Conservation (phyloP, 176 grass and related monocot species). For the Juncus inflexus region DNA sequence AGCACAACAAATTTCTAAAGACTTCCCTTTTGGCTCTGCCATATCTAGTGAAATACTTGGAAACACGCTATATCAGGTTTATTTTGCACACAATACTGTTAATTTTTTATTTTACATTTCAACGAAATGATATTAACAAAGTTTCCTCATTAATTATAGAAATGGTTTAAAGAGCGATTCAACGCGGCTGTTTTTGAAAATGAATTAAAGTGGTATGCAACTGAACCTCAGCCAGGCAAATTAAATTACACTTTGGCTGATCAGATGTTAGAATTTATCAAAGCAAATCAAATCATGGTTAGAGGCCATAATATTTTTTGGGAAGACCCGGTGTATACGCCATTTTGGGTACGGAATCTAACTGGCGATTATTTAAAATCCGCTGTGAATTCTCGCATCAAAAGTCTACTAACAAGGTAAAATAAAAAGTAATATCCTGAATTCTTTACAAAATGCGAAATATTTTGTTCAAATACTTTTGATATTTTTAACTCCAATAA, state of each 20-base stretch:
- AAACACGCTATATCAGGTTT: slow-evolving; percentile 62
- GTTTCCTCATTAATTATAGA: slow-evolving; percentile 26
- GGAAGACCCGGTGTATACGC: slow-evolving; percentile 74
- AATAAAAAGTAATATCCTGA: neutral
- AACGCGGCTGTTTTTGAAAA: slow-evolving; percentile 94
- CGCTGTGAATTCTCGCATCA: slow-evolving; percentile 53
- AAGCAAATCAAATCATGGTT: slow-evolving; percentile 39
- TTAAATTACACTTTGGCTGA: slow-evolving; percentile 56
- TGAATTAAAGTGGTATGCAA: slow-evolving; percentile 95
- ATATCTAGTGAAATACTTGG: slow-evolving; percentile 50
- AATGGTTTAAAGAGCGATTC: slow-evolving; percentile 62
- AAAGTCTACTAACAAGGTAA: slow-evolving; percentile 48
- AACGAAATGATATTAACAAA: no score
- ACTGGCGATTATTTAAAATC: slow-evolving; percentile 40
- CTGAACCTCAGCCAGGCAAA: slow-evolving; percentile 57
- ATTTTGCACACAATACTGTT: neutral
- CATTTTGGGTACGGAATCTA: slow-evolving; percentile 74
- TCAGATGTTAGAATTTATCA: slow-evolving; percentile 57
- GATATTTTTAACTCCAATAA: neutral
- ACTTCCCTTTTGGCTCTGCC: slow-evolving; percentile 76
- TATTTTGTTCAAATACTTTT: neutral
- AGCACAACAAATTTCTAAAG: slow-evolving; percentile 46
- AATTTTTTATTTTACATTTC: neutral
- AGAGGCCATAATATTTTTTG: slow-evolving; percentile 98
- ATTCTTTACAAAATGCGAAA: neutral